Base-by-base conservation (phyloP, 2,329 filamentous ascomycete genomes). In the Arthrocladium fulminans region DNA sequence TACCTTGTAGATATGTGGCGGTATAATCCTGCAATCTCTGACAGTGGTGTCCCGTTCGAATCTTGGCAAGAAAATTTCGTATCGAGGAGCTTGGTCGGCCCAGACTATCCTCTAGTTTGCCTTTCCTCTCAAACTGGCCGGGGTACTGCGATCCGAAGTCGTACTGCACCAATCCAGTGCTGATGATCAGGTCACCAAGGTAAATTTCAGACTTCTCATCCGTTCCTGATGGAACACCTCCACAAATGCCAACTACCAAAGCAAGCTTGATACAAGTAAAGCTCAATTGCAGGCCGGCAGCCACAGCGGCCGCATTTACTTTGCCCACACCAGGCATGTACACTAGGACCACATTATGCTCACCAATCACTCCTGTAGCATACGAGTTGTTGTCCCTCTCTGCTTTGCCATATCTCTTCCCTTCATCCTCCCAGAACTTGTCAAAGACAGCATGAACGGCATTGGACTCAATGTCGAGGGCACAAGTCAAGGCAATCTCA, bases 351-450 rank as follows among this genome's bases (percentile, higher is more conserved):
- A 60, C 48, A 47, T 59, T 46, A 22, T 60, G 56, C 4, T 45
- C 23, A 2, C 54, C 53, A 2, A 61, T 56, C 10, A 45, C 43
- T 1, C 60, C 56, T 2, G 51, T 50, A 9, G 45, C 34, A 23
- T 60, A 60, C 3, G 43, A 47, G 34, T 50, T 39, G 29, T 50
- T 37, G 29, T 53, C 51, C 79, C 79, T 75, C 88, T 88, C 67
- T 94, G 86, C n/a, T n/a, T n/a, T n/a, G n/a, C n/a, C n/a, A n/a
- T n/a, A n/a, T n/a, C n/a, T n/a, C n/a, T n/a, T n/a, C n/a, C n/a
- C n/a, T n/a, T n/a, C n/a, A n/a, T n/a, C n/a, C n/a, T n/a, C n/a
- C n/a, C n/a, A n/a, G n/a, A n/a, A n/a, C n/a, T n/a, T n/a, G n/a
- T n/a, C n/a, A n/a, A n/a, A n/a, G n/a, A n/a, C n/a, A n/a, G n/a